Evolutionary conservation across 2,329 filamentous ascomycete species (phyloP).

Genomic region (Beauveria rudraprayagi): DNA sequence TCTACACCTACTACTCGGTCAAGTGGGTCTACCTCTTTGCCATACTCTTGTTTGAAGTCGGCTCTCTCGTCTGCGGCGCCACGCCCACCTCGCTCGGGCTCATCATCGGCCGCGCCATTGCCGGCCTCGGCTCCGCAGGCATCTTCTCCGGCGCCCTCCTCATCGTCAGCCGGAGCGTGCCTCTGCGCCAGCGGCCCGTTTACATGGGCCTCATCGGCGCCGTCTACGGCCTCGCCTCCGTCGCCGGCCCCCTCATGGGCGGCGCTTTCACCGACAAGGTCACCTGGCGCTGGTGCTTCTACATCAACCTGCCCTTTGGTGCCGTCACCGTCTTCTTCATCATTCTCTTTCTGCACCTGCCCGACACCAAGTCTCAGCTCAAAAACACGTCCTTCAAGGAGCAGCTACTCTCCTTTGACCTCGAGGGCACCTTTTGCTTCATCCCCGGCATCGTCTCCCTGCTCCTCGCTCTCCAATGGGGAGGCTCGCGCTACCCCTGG

Average conservation of each 20-base stretch:
- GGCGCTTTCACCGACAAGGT: conserved; percentile 19
- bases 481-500: conserved; percentile 23
- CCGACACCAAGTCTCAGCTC: conserved; percentile 8
- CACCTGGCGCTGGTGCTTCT: conserved; percentile 25
- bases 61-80: conserved; percentile 25
- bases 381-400: conserved; percentile 21
- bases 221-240: conserved; percentile 31
- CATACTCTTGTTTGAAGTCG: conserved; percentile 27
- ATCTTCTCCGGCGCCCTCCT: conserved; percentile 38
- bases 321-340: conserved; percentile 23
- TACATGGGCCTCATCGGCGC: conserved; percentile 28
- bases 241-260: conserved; percentile 15
- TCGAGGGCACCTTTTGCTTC: conserved; percentile 35
- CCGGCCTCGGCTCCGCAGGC: conserved; percentile 25
- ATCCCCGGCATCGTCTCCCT: conserved; percentile 28
- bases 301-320: conserved; percentile 27
- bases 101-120: conserved; percentile 16
- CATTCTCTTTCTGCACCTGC: conserved; percentile 16
- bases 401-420: conserved; percentile 26
- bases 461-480: conserved; percentile 39
- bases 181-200: conserved; percentile 26
- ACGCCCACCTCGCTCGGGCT: conserved; percentile 14
- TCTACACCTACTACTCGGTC: conserved; percentile 43
- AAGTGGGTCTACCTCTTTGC: conserved; percentile 35
- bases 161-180: conserved; percentile 21